phyloP scores from a whole-genome alignment of 495 filamentous ascomycete genomes.

The Penicillium atrosanguineum region DNA sequence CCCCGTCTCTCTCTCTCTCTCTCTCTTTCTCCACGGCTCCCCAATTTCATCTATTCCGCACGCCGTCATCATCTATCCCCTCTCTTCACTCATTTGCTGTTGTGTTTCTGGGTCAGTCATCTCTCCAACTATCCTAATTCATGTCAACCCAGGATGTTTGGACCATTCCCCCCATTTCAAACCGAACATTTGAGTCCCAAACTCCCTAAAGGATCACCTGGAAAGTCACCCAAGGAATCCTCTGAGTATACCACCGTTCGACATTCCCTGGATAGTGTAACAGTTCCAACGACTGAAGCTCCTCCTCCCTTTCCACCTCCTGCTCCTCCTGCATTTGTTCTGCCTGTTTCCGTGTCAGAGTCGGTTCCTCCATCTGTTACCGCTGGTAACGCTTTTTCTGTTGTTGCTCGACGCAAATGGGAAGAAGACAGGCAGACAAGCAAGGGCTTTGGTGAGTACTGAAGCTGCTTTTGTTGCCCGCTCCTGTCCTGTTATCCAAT shows the following conservation, averaged over 20 bases:
- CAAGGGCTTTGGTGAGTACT: neutral
- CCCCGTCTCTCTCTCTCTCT: neutral
- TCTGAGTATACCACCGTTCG: neutral
- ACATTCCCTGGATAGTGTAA: neutral
- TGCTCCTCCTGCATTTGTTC: neutral
- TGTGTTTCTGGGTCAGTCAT: neutral
- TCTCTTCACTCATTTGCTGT: neutral
- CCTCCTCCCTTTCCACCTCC: neutral
- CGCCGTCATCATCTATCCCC: neutral
- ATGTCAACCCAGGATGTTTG: neutral
- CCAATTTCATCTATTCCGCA: neutral
- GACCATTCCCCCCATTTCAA: neutral
- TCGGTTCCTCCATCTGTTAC: neutral
- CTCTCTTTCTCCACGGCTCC: too few species aligned
- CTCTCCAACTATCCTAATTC: too few species aligned
- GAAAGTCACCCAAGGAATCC: too few species aligned
- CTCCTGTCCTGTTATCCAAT: neutral
- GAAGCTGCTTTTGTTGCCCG: neutral
- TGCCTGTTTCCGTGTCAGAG: neutral
- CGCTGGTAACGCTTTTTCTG: constrained; percentile 32
- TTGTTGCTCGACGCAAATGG: constrained; percentile 13
- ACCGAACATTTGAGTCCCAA: neutral
- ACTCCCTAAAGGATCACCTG: neutral
- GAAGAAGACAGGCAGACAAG: constrained; percentile 4
- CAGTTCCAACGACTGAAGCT: neutral